Conservation (phyloP, 83 land plant genomes). For the Thuja plicata region DNA sequence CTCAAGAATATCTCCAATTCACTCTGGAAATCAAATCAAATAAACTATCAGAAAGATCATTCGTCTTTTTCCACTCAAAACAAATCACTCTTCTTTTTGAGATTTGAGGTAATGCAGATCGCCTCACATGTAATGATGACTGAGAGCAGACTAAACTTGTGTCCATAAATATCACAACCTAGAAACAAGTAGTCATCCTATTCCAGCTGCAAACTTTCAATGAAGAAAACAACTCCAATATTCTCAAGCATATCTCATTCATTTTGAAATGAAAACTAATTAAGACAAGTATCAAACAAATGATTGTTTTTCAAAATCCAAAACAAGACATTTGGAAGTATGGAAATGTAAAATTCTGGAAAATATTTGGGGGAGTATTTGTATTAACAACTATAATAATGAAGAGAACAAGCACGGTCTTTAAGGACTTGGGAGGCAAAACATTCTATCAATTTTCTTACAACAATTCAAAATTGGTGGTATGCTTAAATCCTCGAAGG, state of each 20-base stretch:
- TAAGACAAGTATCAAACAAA: not conserved
- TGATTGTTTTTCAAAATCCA: no score
- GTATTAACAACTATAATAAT: not conserved
- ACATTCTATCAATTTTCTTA: no score
- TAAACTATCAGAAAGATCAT: no score
- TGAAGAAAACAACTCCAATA: not conserved
- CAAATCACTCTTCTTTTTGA: not conserved
- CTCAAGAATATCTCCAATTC: no score
- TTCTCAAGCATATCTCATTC: not conserved
- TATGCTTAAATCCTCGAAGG: no score
- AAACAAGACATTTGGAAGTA: not conserved
- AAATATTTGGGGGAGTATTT: not conserved
- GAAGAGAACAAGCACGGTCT: not conserved
- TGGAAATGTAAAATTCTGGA: not conserved
- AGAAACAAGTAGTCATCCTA: not conserved
- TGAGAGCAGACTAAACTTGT: not conserved
- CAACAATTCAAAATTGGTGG: no score
- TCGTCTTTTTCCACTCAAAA: no score
- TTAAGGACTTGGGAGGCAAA: not conserved
- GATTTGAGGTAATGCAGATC: not conserved
- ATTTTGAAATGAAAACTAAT: not conserved
- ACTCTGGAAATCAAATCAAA: no score
- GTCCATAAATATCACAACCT: not conserved
- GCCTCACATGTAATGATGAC: not conserved
- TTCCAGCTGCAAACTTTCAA: not conserved